Conservation (phyloP, 805 yeast genomes). For the Sporopachydermia lactativora region DNA sequence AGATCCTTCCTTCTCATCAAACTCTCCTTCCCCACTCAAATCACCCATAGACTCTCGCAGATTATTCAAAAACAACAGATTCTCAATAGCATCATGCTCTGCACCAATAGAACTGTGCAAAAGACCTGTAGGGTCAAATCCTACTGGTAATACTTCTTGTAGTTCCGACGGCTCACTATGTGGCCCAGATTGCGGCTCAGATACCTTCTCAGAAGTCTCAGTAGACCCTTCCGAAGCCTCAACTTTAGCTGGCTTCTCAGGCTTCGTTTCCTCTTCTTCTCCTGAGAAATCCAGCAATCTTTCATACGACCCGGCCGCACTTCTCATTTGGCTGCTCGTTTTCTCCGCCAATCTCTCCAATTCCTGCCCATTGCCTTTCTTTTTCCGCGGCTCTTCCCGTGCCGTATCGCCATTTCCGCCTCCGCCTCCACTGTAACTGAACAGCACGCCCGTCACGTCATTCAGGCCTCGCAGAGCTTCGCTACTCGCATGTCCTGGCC, state of each 20-base stretch:
- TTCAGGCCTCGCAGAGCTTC: constrained; percentile 11
- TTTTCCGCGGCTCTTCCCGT: constrained; percentile 17
- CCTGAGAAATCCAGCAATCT: neutral
- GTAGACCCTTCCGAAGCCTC: neutral
- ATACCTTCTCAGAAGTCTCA: neutral
- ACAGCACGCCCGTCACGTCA: constrained; percentile 8
- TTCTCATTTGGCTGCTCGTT: neutral
- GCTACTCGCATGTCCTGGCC: constrained; percentile 12
- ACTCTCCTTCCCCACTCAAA: neutral
- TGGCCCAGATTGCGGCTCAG: neutral
- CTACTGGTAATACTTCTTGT: neutral
- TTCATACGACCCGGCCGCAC: neutral
- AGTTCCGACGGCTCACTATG: neutral
- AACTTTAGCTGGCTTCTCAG: neutral
- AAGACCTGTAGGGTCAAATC: too few species aligned
- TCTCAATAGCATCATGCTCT: constrained; percentile 1
- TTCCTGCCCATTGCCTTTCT: constrained; percentile 20
- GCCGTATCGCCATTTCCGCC: constrained; percentile 20
- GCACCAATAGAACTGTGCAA: too few species aligned
- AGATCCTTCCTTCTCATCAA: neutral
- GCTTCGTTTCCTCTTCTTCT: neutral
- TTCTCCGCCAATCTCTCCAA: neutral
- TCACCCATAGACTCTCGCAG: neutral
- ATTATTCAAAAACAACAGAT: neutral
- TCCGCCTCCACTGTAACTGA: constrained; percentile 21